Evolutionary conservation across 352 stramenopile species (phyloP).

Genomic region (Phytophthora idaei): DNA sequence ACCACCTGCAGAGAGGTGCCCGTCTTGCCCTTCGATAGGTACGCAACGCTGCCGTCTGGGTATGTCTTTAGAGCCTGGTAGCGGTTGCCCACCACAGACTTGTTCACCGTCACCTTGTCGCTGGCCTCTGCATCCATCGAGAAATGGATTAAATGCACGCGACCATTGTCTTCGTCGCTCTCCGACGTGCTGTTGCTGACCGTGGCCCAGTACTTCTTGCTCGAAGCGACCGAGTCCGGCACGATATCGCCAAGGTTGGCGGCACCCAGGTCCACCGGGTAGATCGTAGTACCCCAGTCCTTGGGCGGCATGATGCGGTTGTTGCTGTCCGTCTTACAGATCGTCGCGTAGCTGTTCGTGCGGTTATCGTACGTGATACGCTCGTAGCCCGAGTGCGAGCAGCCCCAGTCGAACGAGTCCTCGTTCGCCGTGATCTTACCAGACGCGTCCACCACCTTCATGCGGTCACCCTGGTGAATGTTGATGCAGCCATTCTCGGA

Average conservation of each 20-base stretch:
- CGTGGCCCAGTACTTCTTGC: neutral
- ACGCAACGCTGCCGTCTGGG: constrained; percentile 54
- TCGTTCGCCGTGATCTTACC: constrained; percentile 43
- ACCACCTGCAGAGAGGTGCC: constrained; percentile 51
- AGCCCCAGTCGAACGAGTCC: constrained; percentile 63
- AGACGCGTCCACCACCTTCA: constrained; percentile 56
- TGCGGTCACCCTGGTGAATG: constrained; percentile 69
- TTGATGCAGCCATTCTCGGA: constrained; percentile 65
- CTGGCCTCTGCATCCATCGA: neutral
- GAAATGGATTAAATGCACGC: neutral
- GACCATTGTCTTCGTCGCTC: neutral
- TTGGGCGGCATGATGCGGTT: neutral
- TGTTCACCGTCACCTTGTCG: no score
- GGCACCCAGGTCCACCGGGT: neutral
- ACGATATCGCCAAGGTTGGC: no score
- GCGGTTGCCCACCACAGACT: no score
- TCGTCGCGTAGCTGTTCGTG: neutral
- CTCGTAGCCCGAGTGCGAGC: constrained; percentile 6
- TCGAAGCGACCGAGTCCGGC: no score
- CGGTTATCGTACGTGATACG: neutral
- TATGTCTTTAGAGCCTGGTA: constrained; percentile 65
- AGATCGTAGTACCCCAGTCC: neutral
- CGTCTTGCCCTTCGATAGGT: constrained; percentile 48
- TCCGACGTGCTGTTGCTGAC: neutral
- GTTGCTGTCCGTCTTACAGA: no score